A percentile compares a stretch with the other conserved stretches of the same genome.
phyloP scores from a whole-genome alignment of 352 stramenopile species.

The Peronospora tabacina region DNA sequence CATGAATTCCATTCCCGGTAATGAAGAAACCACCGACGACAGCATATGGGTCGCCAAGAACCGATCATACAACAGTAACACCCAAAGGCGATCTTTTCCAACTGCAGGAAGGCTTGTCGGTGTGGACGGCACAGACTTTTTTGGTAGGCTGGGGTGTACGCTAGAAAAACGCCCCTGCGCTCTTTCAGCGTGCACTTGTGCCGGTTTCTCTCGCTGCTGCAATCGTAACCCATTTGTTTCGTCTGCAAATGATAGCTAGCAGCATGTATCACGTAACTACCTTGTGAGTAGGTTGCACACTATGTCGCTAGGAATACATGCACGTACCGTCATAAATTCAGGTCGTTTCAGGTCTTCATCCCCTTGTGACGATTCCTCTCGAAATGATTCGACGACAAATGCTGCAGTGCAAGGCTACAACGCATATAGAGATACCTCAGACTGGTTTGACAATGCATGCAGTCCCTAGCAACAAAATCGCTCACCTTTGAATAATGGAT shows the following conservation, averaged over 20 bases:
- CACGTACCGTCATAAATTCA: slow-evolving; percentile 49
- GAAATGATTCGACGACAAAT: slow-evolving; percentile 52
- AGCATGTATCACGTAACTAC: slow-evolving; percentile 3
- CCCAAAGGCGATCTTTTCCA: slow-evolving; percentile 41
- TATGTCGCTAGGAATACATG: not conserved
- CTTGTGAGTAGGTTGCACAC: slow-evolving; percentile 2
- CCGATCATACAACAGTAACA: slow-evolving; percentile 65
- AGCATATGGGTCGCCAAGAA: slow-evolving; percentile 53
- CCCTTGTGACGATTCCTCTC: slow-evolving; percentile 30
- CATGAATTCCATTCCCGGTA: slow-evolving; percentile 69
- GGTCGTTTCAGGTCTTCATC: slow-evolving; percentile 24
- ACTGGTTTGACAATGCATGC: not conserved
- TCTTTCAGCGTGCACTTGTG: slow-evolving; percentile 7
- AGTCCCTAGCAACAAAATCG: slow-evolving; percentile 4
- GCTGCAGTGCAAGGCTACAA: slow-evolving; percentile 39
- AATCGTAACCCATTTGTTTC: slow-evolving; percentile 11
- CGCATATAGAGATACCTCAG: slow-evolving; percentile 6
- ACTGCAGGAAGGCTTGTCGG: slow-evolving; percentile 3
- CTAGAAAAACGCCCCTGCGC: not conserved
- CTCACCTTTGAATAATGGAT: slow-evolving; percentile 61
- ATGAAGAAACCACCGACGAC: slow-evolving; percentile 49
- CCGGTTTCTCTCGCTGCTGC: slow-evolving; percentile 11
- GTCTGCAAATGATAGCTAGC: slow-evolving; percentile 45
- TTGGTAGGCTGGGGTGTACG: slow-evolving; percentile 2
- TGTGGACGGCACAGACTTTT: slow-evolving; percentile 6